A percentile compares a stretch with the other conserved stretches of the same genome.
These are phyloP conservation scores for Pelargonium nanum DNA, from an alignment of 345 rosid species.

Conservation along the genomic window DNA sequence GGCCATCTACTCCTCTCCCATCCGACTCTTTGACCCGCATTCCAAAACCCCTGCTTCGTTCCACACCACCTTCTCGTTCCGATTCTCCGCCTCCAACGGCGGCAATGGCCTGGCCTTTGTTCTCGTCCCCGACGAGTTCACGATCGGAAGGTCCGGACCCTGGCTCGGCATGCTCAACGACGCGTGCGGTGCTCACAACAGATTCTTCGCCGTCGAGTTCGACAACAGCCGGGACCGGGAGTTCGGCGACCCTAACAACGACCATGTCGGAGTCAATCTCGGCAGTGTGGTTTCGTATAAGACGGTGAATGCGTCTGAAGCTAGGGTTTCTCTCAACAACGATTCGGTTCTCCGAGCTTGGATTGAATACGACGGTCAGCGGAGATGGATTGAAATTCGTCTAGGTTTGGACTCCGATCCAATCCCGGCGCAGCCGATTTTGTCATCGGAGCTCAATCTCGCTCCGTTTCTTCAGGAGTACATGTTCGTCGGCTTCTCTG, in stretches of 20 bases:
- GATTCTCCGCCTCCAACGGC: background rate
- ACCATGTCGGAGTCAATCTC: conserved; percentile 12
- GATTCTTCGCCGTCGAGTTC: conserved; percentile 11
- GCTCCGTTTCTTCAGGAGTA: conserved; percentile 10
- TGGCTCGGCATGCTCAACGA: conserved; percentile 16
- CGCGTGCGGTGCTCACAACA: conserved; percentile 8
- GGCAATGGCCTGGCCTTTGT: conserved; percentile 10
- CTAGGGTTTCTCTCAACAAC: conserved; percentile 9
- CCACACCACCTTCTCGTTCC: conserved; percentile 20
- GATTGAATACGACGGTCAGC: conserved; percentile 11
- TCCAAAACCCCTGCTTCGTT: conserved; percentile 14
- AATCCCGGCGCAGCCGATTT: conserved; percentile 8
- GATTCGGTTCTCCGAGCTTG: conserved; percentile 14
- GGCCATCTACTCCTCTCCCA: conserved; percentile 13
- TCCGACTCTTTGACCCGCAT: conserved; percentile 12
- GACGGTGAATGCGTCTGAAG: conserved; percentile 6
- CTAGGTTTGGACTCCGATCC: conserved; percentile 4
- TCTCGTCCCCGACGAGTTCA: conserved; percentile 17
- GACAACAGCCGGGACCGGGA: conserved; percentile 7
- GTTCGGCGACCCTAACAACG: conserved; percentile 12
- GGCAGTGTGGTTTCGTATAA: conserved; percentile 13
- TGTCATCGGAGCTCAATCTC: conserved; percentile 9
- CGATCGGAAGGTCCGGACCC: conserved; percentile 15
- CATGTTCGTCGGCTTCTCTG: conserved; percentile 23
- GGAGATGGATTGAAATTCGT: conserved; percentile 15